phyloP scores from a whole-genome alignment of 768 basidiomycete species.

The Psilocybe sp. region DNA sequence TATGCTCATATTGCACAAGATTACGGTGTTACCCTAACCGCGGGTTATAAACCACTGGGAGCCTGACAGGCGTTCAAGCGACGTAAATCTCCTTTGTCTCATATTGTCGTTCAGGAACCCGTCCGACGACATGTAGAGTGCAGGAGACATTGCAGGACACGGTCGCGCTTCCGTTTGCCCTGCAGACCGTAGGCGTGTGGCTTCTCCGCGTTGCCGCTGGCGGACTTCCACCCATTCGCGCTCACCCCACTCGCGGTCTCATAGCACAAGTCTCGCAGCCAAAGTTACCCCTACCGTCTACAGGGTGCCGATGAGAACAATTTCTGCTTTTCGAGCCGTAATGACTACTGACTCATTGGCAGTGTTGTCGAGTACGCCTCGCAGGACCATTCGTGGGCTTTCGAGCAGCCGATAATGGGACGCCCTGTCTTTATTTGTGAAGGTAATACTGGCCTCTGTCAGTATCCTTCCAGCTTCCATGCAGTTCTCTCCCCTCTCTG shows the following conservation, averaged over 20 bases:
- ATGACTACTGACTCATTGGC: slow-evolving; percentile 11
- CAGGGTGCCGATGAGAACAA: slow-evolving; percentile 94
- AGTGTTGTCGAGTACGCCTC: slow-evolving; percentile 96
- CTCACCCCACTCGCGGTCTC: slow-evolving; percentile 52
- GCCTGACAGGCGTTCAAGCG: slow-evolving; percentile 71
- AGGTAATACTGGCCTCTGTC: slow-evolving; percentile 42
- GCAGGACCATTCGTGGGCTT: slow-evolving; percentile 87
- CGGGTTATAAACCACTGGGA: slow-evolving; percentile 79
- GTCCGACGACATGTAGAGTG: slow-evolving; percentile 36
- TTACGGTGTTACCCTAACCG: slow-evolving; percentile 40
- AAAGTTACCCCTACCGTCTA: slow-evolving; percentile 93
- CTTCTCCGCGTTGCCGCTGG: slow-evolving; percentile 61
- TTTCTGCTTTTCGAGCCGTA: neutral
- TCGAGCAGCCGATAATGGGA: slow-evolving; percentile 84
- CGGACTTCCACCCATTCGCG: slow-evolving; percentile 41
- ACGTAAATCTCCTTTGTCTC: slow-evolving; percentile 41
- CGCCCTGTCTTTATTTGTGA: slow-evolving; percentile 96
- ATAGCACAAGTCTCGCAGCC: slow-evolving; percentile 66
- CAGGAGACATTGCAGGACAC: slow-evolving; percentile 64
- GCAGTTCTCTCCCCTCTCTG: too few relatives aligned
- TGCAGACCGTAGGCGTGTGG: slow-evolving; percentile 68
- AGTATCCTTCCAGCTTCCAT: too few relatives aligned
- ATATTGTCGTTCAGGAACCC: slow-evolving; percentile 4
- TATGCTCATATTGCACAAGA: slow-evolving; percentile 13
- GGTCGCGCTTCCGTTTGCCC: slow-evolving; percentile 67